Evolutionary conservation across 1,284 basidiomycete genomes (phyloP), one percentile per base, ranked within the genome.

Genomic region (Mycosarcoma maydis): DNA sequence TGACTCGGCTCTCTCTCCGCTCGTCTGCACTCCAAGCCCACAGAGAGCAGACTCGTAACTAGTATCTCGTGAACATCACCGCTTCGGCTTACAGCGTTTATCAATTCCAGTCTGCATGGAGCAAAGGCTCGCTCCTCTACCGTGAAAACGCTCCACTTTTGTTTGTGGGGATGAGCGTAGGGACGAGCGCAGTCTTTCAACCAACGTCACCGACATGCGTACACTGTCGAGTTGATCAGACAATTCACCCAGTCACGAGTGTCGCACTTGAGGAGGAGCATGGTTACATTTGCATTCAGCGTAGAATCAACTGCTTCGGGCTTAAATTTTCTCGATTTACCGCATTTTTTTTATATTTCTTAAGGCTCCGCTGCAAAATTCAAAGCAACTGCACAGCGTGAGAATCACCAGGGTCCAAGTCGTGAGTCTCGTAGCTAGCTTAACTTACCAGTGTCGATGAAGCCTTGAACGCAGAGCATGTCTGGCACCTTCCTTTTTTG

Each of bases 401-500:
- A 29, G 16, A 34, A n/a, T 6, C 22, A 22, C 22, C 19, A 59
- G 44, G 45, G 45, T 60, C 57, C 46, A n/a, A n/a, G n/a, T n/a
- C n/a, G n/a, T n/a, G n/a, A n/a, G n/a, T n/a, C n/a, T n/a, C n/a
- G n/a, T n/a, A n/a, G 14, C 29, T 30, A 30, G 14, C 20, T 16
- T n/a, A 8, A 33, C 9, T 24, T 44, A 2, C 19, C 11, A 26
- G 16, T 37, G n/a, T n/a, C n/a, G n/a, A n/a, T n/a, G n/a, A n/a
- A n/a, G n/a, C 34, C 33, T 34, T 6, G n/a, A n/a, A n/a, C 37
- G 43, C 43, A 45, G 32, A 44, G 19, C 16, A 7, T 40, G 24
- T 30, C 16, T 46, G 26, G 19, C 52, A 62, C 53, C 22, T 62
- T 50, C 43, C 59, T 56, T 46, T 51, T 62, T 52, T 47, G 47